Conservation (phyloP, 108 stramenopile species). For the Pseudonitzschia pungens region DNA sequence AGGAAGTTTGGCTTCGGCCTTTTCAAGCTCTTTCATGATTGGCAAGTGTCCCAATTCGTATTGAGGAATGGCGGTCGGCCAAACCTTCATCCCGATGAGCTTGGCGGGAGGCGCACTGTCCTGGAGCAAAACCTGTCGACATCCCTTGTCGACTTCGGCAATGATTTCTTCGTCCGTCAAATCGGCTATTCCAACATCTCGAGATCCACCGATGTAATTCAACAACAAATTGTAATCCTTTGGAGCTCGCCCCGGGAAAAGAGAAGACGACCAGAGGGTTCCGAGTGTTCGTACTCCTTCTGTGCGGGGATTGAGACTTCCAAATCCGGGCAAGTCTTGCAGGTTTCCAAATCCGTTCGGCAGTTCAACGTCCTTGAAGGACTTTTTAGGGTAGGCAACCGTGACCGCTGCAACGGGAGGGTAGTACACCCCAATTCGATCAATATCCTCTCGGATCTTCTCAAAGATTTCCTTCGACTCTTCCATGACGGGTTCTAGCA, state of each 20-base stretch:
- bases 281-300: conserved; percentile 89
- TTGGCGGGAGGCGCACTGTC: conserved; percentile 79
- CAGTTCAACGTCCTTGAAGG: conserved; percentile 87
- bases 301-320: conserved; percentile 85
- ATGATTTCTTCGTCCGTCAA: conserved; percentile 87
- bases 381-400: conserved; percentile 88
- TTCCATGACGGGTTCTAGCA: conserved; percentile 69
- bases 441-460: conserved; percentile 50
- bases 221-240: conserved; percentile 85
- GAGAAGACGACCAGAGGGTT: conserved; percentile 91
- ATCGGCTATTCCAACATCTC: conserved; percentile 84
- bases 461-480: conserved; percentile 75
- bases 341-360: conserved; percentile 74
- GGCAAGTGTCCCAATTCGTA: conserved; percentile 66
- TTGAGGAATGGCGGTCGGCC: conserved; percentile 87
- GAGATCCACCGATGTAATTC: conserved; percentile 95
- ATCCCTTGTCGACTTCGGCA: conserved; percentile 84
- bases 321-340: conserved; percentile 87
- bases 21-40: conserved; percentile 29
- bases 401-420: conserved; percentile 94
- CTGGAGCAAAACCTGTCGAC: conserved; percentile 81
- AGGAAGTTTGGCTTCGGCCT: conserved; percentile 33
- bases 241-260: conserved; percentile 93
- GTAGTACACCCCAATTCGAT: conserved; percentile 79
- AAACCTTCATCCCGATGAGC: conserved; percentile 83